Conservation (phyloP, 768 basidiomycete species). For the Clitopilus hobsonii region DNA sequence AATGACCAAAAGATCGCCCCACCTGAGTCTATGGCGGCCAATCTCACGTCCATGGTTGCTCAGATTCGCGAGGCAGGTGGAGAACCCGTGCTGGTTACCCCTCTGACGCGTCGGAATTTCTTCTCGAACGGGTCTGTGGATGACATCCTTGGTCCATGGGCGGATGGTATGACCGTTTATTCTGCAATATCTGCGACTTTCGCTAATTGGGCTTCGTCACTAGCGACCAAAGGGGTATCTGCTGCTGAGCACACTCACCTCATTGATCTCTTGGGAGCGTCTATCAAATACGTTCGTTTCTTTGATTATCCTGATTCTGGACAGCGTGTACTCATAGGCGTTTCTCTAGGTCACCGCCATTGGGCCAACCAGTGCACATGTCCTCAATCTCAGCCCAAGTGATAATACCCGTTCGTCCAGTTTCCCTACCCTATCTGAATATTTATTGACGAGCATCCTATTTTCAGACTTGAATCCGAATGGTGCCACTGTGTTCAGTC, state of each 20-base stretch:
- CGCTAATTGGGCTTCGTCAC: background rate
- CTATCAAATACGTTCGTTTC: constrained; percentile 28
- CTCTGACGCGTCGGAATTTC: constrained; percentile 33
- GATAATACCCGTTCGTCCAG: constrained; percentile 32
- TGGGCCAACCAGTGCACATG: constrained; percentile 32
- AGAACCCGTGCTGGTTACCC: constrained; percentile 37
- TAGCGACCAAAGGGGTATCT: background rate
- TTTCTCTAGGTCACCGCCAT: constrained; percentile 27
- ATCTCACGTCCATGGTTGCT: constrained; percentile 34
- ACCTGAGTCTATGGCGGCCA: constrained; percentile 38
- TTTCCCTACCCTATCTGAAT: background rate
- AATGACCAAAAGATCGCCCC: constrained; percentile 37
- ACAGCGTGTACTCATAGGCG: background rate
- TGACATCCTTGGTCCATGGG: constrained; percentile 33
- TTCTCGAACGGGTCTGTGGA: constrained; percentile 28
- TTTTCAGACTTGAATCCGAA: constrained; percentile 29
- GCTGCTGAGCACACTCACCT: constrained; percentile 25
- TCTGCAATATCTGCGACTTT: too few relatives aligned
- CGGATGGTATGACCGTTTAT: constrained; percentile 27
- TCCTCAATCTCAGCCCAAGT: constrained; percentile 30
- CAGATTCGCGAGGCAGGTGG: constrained; percentile 30
- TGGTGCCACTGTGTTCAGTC: constrained; percentile 37
- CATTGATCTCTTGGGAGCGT: constrained; percentile 32
- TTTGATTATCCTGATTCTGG: background rate
- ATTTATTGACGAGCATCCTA: background rate